Percentiles rank a stretch among this genome's conserved stretches.
Evolutionary conservation across 2,329 filamentous ascomycete species (phyloP).

Genomic region (Talaromyces sp.): DNA sequence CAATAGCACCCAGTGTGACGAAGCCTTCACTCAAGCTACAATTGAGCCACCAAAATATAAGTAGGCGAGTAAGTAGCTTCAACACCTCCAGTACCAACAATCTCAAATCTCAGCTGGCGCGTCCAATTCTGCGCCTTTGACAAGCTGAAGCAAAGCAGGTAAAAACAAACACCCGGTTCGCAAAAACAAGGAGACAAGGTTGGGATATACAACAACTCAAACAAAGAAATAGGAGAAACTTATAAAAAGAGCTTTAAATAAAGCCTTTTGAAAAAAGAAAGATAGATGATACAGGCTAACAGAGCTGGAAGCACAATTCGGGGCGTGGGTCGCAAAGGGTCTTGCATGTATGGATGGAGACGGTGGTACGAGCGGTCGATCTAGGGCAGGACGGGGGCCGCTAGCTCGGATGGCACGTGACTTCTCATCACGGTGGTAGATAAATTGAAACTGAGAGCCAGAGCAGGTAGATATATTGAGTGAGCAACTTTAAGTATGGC

Average conservation of each 20-base stretch:
- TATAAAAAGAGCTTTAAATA: background rate
- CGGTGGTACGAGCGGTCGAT: background rate
- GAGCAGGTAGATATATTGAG: background rate
- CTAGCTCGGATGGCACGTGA: background rate
- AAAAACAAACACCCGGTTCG: background rate
- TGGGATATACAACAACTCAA: background rate
- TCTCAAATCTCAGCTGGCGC: background rate
- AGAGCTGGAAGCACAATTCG: background rate
- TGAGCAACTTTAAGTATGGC: no score
- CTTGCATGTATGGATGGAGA: background rate
- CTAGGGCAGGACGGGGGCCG: background rate
- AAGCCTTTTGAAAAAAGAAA: background rate
- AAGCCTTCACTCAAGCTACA: background rate
- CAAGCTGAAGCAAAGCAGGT: background rate
- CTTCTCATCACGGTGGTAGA: no score
- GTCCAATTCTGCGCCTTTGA: background rate
- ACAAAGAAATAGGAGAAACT: background rate
- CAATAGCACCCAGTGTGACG: background rate
- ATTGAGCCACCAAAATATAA: background rate
- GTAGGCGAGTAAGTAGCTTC: background rate
- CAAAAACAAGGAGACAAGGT: background rate
- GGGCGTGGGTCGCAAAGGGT: background rate
- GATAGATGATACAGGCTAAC: background rate
- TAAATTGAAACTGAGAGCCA: background rate
- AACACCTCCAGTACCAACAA: background rate